phyloP scores from a whole-genome alignment of 129 eudicot species.

The Apium graveolens region DNA sequence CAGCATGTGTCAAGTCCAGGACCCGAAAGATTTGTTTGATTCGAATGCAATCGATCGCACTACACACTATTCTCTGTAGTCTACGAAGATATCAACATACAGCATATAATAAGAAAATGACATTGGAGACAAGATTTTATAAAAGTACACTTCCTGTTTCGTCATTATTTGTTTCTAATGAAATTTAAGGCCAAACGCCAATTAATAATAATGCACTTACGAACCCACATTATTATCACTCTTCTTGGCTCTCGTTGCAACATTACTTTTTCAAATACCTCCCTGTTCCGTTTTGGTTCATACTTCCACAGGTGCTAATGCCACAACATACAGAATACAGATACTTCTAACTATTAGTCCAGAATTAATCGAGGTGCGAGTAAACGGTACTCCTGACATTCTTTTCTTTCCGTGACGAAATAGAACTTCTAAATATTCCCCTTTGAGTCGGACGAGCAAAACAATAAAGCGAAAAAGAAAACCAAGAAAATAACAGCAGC shows the following conservation, averaged over 20 bases:
- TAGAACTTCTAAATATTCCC: no score
- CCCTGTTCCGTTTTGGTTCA: not conserved
- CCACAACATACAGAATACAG: not conserved
- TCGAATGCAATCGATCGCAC: constrained; percentile 2
- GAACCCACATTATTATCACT: not conserved
- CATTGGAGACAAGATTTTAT: not conserved
- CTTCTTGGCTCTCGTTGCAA: not conserved
- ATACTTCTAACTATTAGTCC: no score
- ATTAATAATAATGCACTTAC: not conserved
- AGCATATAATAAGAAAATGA: not conserved
- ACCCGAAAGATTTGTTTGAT: not conserved
- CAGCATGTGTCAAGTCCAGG: not conserved
- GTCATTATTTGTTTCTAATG: not conserved
- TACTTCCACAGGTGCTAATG: not conserved
- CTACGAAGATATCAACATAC: not conserved
- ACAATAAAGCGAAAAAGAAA: not conserved
- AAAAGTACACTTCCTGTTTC: not conserved
- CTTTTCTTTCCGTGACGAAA: no score
- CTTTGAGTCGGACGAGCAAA: not conserved
- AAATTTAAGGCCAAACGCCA: not conserved
- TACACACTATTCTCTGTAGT: not conserved
- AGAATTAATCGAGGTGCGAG: no score
- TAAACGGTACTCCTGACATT: not conserved
- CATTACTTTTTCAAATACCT: not conserved
- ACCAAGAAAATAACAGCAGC: not conserved